A percentile compares a stretch with the other conserved stretches of the same genome.
phyloP scores from a whole-genome alignment of 106 monocot genomes.

The Xerophyta viscosa region DNA sequence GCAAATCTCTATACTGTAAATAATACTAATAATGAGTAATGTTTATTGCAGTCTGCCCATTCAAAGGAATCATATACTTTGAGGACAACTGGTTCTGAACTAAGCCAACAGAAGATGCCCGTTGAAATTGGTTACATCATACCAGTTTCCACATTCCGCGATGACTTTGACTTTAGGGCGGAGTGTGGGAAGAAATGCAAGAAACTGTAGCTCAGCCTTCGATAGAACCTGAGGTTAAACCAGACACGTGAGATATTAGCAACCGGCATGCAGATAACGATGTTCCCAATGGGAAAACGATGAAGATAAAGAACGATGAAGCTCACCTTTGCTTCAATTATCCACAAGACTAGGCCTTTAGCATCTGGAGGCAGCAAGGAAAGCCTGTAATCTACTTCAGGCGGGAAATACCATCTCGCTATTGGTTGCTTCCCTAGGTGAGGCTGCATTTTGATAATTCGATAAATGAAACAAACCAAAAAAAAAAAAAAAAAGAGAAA shows the following conservation, averaged over 20 bases:
- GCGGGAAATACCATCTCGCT: constrained; percentile 90
- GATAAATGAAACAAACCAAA: too few relatives aligned
- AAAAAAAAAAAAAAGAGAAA: too few relatives aligned
- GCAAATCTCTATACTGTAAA: too few relatives aligned
- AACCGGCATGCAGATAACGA: too few relatives aligned
- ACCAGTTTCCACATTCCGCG: constrained; percentile 95
- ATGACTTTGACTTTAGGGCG: constrained; percentile 80
- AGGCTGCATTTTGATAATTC: too few relatives aligned
- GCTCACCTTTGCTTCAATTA: constrained; percentile 80
- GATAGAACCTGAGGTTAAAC: constrained; percentile 64
- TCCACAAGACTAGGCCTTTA: constrained; percentile 78
- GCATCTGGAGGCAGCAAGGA: constrained; percentile 62
- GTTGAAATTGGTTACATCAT: neutral
- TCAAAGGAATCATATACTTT: too few relatives aligned
- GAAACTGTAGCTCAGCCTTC: constrained; percentile 87
- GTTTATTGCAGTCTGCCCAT: too few relatives aligned
- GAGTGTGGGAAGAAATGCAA: constrained; percentile 76
- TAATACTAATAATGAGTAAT: too few relatives aligned
- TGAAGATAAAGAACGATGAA: too few relatives aligned
- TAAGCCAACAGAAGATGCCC: neutral
- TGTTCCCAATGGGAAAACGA: too few relatives aligned
- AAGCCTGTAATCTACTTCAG: constrained; percentile 90
- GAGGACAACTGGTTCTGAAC: neutral
- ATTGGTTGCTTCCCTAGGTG: constrained; percentile 83
- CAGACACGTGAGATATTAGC: neutral